Percentiles rank a stretch among this genome's conserved stretches.
These are phyloP conservation scores for Fraxinus velutina DNA, from an alignment of 305 asterid genomes.

Conservation along the genomic window DNA sequence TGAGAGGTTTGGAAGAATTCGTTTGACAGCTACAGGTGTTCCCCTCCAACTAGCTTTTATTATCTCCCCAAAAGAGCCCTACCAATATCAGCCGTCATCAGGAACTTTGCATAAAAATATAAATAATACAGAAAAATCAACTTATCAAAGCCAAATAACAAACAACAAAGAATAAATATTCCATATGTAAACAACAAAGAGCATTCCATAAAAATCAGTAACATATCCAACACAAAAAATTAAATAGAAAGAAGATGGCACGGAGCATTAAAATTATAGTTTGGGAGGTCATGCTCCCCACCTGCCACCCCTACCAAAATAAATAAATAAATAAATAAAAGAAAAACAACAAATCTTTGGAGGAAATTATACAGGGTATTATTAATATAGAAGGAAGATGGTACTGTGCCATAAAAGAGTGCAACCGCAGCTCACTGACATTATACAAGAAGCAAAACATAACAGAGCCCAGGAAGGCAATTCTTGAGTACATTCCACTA, in stretches of 20 bases:
- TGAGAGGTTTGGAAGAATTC: conserved; percentile 92
- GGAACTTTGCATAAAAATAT: conserved; percentile 24
- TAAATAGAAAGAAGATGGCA: background rate
- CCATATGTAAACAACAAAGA: background rate
- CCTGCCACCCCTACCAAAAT: background rate
- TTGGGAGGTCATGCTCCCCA: background rate
- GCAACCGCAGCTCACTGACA: background rate
- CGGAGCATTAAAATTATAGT: background rate
- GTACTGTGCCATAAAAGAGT: background rate
- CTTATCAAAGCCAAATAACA: background rate
- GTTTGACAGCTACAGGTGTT: conserved; percentile 94
- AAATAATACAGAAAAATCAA: conserved; percentile 9
- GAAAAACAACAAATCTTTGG: background rate
- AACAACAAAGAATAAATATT: background rate
- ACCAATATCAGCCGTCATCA: conserved; percentile 35
- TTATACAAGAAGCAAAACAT: background rate
- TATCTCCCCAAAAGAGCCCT: conserved; percentile 99
- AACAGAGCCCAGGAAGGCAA: background rate
- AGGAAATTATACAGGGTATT: background rate
- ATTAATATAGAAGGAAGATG: background rate
- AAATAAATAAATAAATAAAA: background rate
- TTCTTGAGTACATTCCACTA: background rate
- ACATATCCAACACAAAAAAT: background rate
- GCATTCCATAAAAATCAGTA: background rate
- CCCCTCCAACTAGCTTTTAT: conserved; percentile 91